Conservation (phyloP, 1,139 yeast genomes). For the Kurtzmaniella quercitrusa region DNA sequence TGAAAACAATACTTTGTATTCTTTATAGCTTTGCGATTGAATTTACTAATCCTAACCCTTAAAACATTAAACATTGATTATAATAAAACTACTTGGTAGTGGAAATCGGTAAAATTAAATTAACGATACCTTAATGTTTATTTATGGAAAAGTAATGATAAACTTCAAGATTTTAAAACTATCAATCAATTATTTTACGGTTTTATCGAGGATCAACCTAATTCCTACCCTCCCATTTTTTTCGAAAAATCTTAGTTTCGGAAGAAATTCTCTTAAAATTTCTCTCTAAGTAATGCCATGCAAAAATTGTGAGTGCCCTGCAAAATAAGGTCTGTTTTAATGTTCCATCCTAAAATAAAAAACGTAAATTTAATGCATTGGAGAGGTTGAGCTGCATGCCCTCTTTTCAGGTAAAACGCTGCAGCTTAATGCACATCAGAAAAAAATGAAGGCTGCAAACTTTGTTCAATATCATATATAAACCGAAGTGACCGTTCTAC, state of each 20-base stretch:
- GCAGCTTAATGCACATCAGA: not conserved
- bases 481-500: not conserved
- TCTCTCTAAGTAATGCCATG: not conserved
- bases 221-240: not conserved
- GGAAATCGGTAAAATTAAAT: no score
- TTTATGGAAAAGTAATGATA: no score
- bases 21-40: no score
- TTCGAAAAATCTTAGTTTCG: not conserved
- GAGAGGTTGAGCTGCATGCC: not conserved
- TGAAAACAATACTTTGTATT: no score
- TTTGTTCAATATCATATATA: not conserved
- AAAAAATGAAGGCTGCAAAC: slow-evolving; percentile 1
- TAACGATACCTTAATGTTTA: no score
- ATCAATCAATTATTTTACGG: not conserved
- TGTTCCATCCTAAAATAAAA: not conserved
- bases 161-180: not conserved
- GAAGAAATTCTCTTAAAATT: not conserved
- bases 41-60: no score
- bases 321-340: not conserved
- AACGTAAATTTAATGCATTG: not conserved
- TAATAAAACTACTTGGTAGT: no score
- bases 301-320: not conserved
- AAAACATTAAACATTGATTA: no score
- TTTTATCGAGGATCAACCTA: not conserved
- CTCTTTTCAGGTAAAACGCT: not conserved